phyloP scores from a whole-genome alignment of 768 basidiomycete species.

The Rhodotorula taiwanensis region DNA sequence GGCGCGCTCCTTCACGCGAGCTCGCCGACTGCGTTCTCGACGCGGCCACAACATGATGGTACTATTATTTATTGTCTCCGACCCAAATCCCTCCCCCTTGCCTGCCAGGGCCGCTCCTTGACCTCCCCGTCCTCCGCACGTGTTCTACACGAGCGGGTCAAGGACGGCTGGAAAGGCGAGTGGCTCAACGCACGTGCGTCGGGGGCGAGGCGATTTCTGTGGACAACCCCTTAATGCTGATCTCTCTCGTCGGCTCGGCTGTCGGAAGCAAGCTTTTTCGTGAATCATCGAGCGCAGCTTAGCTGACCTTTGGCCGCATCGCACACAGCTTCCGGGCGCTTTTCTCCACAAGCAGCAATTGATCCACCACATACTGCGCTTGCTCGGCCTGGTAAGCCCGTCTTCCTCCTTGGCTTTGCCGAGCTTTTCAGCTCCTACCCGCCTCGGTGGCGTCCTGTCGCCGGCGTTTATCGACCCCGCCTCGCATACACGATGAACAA shows the following conservation, averaged over 20 bases:
- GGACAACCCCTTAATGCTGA: conserved; percentile 12
- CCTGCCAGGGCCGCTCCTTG: too few relatives aligned
- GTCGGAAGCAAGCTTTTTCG: background rate
- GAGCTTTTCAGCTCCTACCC: too few relatives aligned
- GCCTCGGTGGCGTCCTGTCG: too few relatives aligned
- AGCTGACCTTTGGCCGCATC: background rate
- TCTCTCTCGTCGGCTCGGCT: background rate
- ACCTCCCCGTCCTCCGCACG: too few relatives aligned
- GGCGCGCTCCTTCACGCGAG: too few relatives aligned
- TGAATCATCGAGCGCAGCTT: background rate
- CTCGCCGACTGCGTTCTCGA: too few relatives aligned
- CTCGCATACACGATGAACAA: conserved; percentile 13
- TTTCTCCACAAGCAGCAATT: background rate
- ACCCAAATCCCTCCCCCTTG: background rate
- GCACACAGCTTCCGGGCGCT: background rate
- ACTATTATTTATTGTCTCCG: conserved; percentile 37
- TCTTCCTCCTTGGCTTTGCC: background rate
- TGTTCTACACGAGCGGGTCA: too few relatives aligned
- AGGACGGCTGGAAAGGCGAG: too few relatives aligned
- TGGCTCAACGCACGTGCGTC: too few relatives aligned
- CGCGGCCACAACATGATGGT: conserved; percentile 34
- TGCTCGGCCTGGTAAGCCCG: background rate
- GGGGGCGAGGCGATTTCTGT: conserved; percentile 6
- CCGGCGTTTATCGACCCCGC: background rate
- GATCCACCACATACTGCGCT: background rate